Base-by-base conservation (phyloP, 805 yeast species). In the Hanseniaspora meyeri region DNA sequence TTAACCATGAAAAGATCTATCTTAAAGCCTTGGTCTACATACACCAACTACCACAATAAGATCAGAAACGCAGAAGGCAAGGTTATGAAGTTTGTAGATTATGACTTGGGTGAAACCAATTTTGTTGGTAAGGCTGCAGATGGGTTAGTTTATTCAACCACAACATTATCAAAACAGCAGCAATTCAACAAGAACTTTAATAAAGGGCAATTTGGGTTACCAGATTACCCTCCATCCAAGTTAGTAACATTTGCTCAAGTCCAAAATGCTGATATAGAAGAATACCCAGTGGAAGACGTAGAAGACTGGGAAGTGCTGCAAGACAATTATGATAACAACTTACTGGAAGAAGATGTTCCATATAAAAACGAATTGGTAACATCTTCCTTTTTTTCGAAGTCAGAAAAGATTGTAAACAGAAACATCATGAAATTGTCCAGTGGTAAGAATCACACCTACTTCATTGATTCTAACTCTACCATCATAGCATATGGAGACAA, bases 401-500 rank as follows among this genome's bases (percentile, higher is more conserved):
- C 54, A 2, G 55, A 61, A 59, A 45, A 31, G 36, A 58, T 71
- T 17, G 43, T 57, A 9, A 59, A 74, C 7, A 72, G 91, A 56
- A 60, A 63, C 1, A 80, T 87, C 53, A 68, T 63, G 4, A 72
- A 79, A 61, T 76, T 91, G 43, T 87, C 93, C 0, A 73, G 86
- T 58, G 97, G 97, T 10, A 74, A 75, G 50, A 74, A 73, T 66
- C 95, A 88, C 68, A 79, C 89, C 3, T 66, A 89, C 37, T 91
- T 82, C 7, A 66, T 78, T n/a, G 91, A 87, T 62, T 62, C 72
- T 1, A 64, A 72, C n/a, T 93, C 91, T 9, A 73, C 74, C 53
- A 71, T 88, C n/a, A 85, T 84, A 79, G 77, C 88, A 1, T 90
- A 93, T 79, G 98, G 98, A 27, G 78, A 79, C 58, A 91, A 91